A percentile compares a stretch with the other conserved stretches of the same genome.
phyloP scores from a whole-genome alignment of 2,329 filamentous ascomycete species.

The Colletotrichum siamense region DNA sequence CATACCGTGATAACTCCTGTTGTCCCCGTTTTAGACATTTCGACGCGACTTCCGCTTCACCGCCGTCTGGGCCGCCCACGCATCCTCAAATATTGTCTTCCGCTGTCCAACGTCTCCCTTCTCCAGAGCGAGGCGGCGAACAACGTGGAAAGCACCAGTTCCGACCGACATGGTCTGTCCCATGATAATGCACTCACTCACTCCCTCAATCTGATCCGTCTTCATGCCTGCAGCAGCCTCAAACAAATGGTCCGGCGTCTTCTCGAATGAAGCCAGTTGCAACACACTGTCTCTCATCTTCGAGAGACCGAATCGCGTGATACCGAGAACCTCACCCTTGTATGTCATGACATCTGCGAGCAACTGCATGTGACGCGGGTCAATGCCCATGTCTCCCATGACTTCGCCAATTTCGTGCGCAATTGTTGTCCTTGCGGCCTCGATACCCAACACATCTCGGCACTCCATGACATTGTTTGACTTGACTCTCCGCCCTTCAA shows the following conservation, averaged over 20 bases:
- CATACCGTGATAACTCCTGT: neutral
- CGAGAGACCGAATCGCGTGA: slow-evolving; percentile 92
- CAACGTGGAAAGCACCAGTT: slow-evolving; percentile 90
- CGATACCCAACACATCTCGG: slow-evolving; percentile 87
- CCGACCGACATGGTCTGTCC: slow-evolving; percentile 92
- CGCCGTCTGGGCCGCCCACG: slow-evolving; percentile 50
- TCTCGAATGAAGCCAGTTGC: slow-evolving; percentile 95
- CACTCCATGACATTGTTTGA: slow-evolving; percentile 94
- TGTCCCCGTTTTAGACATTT: neutral
- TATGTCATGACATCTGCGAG: slow-evolving; percentile 99
- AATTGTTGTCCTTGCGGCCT: slow-evolving; percentile 90
- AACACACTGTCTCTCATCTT: slow-evolving; percentile 97
- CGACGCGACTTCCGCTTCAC: slow-evolving; percentile 17
- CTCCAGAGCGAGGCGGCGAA: slow-evolving; percentile 74
- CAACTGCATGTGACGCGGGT: slow-evolving; percentile 96
- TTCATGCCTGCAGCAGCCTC: slow-evolving; percentile 94
- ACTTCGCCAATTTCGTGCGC: slow-evolving; percentile 86
- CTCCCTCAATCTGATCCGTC: slow-evolving; percentile 89
- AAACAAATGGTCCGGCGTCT: slow-evolving; percentile 97
- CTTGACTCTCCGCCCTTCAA: slow-evolving; percentile 75
- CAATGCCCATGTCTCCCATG: slow-evolving; percentile 94
- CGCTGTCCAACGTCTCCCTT: slow-evolving; percentile 62
- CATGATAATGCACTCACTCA: slow-evolving; percentile 98
- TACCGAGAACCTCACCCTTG: slow-evolving; percentile 95
- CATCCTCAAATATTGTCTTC: slow-evolving; percentile 75